Percentiles rank a stretch among this genome's conserved stretches.
phyloP scores from a whole-genome alignment of 2,329 filamentous ascomycete genomes.

The Fusarium sp. region DNA sequence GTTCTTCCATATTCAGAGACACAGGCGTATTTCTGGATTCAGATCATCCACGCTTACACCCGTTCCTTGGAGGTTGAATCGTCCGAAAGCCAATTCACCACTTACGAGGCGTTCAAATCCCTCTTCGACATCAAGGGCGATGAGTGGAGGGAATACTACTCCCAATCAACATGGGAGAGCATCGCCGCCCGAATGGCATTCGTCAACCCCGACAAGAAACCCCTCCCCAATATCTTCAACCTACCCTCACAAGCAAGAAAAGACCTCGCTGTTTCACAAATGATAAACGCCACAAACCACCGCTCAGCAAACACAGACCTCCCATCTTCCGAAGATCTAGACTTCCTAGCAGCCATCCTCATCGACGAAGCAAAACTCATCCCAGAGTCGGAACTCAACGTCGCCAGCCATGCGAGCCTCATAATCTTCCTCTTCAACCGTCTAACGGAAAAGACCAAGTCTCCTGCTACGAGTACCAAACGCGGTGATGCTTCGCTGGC shows the following conservation, averaged over 20 bases:
- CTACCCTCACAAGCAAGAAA: conserved; percentile 28
- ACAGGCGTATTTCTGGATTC: conserved; percentile 47
- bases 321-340: conserved; percentile 29
- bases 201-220: conserved; percentile 39
- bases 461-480: neutral
- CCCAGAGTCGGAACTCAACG: conserved; percentile 16
- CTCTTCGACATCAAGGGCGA: conserved; percentile 36
- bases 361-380: conserved; percentile 34
- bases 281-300: conserved; percentile 26
- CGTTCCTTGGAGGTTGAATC: conserved; percentile 14
- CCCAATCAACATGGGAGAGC: conserved; percentile 36
- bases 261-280: conserved; percentile 24
- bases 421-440: conserved; percentile 14
- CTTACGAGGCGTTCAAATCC: conserved; percentile 34
- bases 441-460: neutral
- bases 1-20: conserved; percentile 46
- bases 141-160: conserved; percentile 45
- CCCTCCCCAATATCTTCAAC: conserved; percentile 40
- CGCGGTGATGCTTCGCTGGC: conserved; percentile 6
- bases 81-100: neutral
- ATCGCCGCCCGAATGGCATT: conserved; percentile 43
- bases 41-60: conserved; percentile 38
- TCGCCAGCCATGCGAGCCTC: conserved; percentile 32
- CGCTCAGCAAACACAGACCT: conserved; percentile 6
- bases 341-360: conserved; percentile 32